Evolutionary conservation across 2,329 filamentous ascomycete genomes (phyloP).

Genomic region (Ophiocordyceps camponoti-leonardi): DNA sequence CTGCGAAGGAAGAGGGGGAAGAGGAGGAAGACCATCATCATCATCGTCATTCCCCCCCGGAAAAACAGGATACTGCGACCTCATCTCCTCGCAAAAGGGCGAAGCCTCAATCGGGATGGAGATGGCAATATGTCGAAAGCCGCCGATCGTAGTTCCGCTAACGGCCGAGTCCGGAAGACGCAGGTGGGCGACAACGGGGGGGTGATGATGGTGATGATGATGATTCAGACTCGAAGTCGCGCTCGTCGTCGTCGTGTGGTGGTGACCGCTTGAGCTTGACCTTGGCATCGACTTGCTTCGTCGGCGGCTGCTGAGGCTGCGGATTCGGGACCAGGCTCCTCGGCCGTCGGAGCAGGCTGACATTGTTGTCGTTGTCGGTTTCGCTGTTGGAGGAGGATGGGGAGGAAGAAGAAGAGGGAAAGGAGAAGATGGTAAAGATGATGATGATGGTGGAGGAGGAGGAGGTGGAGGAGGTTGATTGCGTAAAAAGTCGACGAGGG

Average conservation of each 20-base stretch:
- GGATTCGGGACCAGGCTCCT: slow-evolving; percentile 24
- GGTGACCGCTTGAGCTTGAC: too few relatives aligned
- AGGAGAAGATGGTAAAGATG: slow-evolving; percentile 15
- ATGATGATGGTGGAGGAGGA: too few relatives aligned
- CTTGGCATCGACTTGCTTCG: slow-evolving; percentile 15
- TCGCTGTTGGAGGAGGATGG: too few relatives aligned
- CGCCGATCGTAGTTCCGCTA: slow-evolving; percentile 32
- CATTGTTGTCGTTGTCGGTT: slow-evolving; percentile 13
- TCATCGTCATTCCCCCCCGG: not conserved
- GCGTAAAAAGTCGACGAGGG: too few relatives aligned
- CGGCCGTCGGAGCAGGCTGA: slow-evolving; percentile 20
- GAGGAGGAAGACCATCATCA: not conserved
- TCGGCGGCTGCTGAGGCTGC: slow-evolving; percentile 14
- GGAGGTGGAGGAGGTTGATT: too few relatives aligned
- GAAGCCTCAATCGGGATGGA: slow-evolving; percentile 37
- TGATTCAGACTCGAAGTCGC: too few relatives aligned
- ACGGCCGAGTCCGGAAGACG: slow-evolving; percentile 37
- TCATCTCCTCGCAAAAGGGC: slow-evolving; percentile 3
- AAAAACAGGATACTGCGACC: slow-evolving; percentile 17
- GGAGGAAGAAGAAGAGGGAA: too few relatives aligned
- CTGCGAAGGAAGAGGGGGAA: too few relatives aligned
- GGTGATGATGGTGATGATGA: too few relatives aligned
- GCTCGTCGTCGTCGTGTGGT: too few relatives aligned
- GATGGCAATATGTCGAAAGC: slow-evolving; percentile 41
- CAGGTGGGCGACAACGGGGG: slow-evolving; percentile 1